These are phyloP conservation scores for Pythium coloratum DNA, from an alignment of 352 stramenopile genomes.

Conservation along the genomic window DNA sequence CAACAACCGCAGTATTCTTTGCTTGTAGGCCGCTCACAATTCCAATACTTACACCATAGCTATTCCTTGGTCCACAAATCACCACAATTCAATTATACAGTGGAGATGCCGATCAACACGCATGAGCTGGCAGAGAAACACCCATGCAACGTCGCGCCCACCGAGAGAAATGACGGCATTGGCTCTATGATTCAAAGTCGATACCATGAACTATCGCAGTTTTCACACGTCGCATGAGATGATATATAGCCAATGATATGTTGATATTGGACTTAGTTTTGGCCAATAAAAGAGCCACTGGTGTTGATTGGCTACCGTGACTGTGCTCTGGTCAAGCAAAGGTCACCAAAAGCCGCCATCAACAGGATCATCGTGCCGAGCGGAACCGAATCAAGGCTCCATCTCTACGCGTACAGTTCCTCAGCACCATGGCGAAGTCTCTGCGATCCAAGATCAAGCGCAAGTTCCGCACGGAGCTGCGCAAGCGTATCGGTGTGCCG, in stretches of 20 bases:
- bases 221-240: neutral
- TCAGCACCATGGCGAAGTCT: slow-evolving; percentile 79
- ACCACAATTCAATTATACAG: no score
- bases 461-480: slow-evolving; percentile 86
- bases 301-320: slow-evolving; percentile 22
- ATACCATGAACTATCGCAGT: neutral
- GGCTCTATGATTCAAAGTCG: neutral
- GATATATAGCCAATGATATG: neutral
- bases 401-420: neutral
- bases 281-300: slow-evolving; percentile 3
- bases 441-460: slow-evolving; percentile 90
- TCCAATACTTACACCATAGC: no score
- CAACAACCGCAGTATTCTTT: no score
- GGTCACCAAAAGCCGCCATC: slow-evolving; percentile 6
- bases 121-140: no score
- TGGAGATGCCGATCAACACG: no score
- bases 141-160: no score
- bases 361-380: slow-evolving; percentile 6
- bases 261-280: neutral
- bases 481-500: slow-evolving; percentile 77
- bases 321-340: slow-evolving; percentile 8
- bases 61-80: no score
- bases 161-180: no score
- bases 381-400: neutral
- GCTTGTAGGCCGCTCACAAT: no score